A percentile compares a stretch with the other conserved stretches of the same genome.
These are phyloP conservation scores for Saturnispora besseyi DNA, from an alignment of 805 yeast genomes.

Conservation along the genomic window DNA sequence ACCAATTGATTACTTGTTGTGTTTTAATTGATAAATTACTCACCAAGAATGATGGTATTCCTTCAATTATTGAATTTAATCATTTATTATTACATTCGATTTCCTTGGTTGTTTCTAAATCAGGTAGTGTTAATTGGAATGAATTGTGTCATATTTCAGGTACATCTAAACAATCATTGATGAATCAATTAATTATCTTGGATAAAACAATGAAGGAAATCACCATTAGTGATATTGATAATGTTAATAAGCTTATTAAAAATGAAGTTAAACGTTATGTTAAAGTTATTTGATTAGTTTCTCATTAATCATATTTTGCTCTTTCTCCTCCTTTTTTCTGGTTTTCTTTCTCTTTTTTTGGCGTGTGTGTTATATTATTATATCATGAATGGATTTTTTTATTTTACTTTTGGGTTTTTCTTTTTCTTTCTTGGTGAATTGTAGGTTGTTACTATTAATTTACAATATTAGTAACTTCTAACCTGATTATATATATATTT, in stretches of 20 bases:
- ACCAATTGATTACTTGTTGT: not conserved
- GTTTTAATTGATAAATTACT: not conserved
- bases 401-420: not conserved
- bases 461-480: not conserved
- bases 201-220: slow-evolving; percentile 3
- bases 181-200: slow-evolving; percentile 3
- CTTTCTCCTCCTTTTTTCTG: not conserved
- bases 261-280: slow-evolving; percentile 16
- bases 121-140: not conserved
- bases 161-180: slow-evolving; percentile 7
- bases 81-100: slow-evolving; percentile 1
- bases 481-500: not conserved
- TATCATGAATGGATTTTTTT: not conserved
- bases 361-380: not conserved
- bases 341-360: not conserved
- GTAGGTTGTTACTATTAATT: too few species aligned
- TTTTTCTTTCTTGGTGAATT: not conserved
- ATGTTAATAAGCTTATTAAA: slow-evolving; percentile 10
- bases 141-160: slow-evolving; percentile 11
- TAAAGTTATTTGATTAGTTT: slow-evolving; percentile 12
- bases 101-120: not conserved
- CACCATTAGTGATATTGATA: slow-evolving; percentile 8
- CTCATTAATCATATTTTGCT: too few species aligned
- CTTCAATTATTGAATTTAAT: not conserved
- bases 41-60: not conserved